Conservation (phyloP, 1,139 yeast species). For the Yamadazyma friedrichii region DNA sequence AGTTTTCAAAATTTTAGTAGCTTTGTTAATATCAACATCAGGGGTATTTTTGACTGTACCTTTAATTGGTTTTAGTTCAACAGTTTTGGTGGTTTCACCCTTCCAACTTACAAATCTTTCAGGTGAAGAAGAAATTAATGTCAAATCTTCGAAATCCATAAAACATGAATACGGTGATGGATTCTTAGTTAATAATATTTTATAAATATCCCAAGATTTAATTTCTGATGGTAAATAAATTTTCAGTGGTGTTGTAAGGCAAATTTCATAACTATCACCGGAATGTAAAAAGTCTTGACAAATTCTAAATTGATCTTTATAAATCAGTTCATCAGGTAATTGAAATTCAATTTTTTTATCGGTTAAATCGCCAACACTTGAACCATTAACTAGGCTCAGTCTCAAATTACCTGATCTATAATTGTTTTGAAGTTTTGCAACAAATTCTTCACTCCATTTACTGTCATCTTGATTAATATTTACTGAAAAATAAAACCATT, state of each 20-base stretch:
- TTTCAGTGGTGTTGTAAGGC: constrained; percentile 79
- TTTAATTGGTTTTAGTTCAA: constrained; percentile 91
- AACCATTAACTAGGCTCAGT: not conserved
- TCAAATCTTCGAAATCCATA: constrained; percentile 69
- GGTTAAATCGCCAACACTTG: constrained; percentile 4
- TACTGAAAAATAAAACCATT: constrained; percentile 58
- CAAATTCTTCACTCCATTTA: constrained; percentile 33
- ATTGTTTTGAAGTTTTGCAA: constrained; percentile 12
- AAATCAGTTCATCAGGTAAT: constrained; percentile 55
- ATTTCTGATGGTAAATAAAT: constrained; percentile 48
- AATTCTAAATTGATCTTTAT: constrained; percentile 52
- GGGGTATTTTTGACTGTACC: constrained; percentile 82
- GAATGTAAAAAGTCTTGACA: constrained; percentile 71
- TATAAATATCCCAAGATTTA: constrained; percentile 78
- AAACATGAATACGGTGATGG: constrained; percentile 94
- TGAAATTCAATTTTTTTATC: constrained; percentile 34
- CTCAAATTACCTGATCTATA: not conserved
- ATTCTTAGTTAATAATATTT: constrained; percentile 64
- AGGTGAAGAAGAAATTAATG: constrained; percentile 85
- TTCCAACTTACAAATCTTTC: constrained; percentile 90
- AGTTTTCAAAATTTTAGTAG: constrained; percentile 65
- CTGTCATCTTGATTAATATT: constrained; percentile 26
- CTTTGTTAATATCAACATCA: constrained; percentile 52
- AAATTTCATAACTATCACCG: constrained; percentile 94
- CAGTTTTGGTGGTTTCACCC: constrained; percentile 31